Evolutionary conservation across 225 moss, liverwort and hornwort species (phyloP).

Genomic region (Takakia lepidozioides): DNA sequence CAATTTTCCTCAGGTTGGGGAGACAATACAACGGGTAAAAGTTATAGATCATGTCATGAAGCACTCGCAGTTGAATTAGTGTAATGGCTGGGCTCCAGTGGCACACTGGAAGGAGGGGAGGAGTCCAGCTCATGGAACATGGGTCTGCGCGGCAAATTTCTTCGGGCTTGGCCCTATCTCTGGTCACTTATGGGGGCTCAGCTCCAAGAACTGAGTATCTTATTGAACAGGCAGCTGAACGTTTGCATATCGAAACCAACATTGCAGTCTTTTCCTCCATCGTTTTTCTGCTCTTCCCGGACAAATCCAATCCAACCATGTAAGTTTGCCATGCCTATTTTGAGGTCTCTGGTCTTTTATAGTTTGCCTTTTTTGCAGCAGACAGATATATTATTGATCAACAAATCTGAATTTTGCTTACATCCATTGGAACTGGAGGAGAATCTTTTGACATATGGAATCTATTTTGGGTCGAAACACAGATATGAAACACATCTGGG

Average conservation of each 20-base stretch:
- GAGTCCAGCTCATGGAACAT: no score
- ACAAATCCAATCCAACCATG: conserved; percentile 16
- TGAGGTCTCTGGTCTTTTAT: no score
- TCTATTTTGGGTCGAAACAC: background rate
- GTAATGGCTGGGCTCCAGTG: no score
- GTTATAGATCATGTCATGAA: no score
- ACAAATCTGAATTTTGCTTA: no score
- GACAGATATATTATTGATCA: no score
- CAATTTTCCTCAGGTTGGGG: no score
- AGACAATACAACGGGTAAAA: no score
- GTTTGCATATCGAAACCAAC: conserved; percentile 41
- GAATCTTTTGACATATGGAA: background rate
- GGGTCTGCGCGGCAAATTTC: conserved; percentile 24
- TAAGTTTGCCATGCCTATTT: background rate
- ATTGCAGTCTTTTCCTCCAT: conserved; percentile 42
- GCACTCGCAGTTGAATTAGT: no score
- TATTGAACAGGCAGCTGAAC: conserved; percentile 38
- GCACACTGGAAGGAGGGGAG: no score
- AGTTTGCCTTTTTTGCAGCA: no score
- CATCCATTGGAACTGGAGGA: background rate
- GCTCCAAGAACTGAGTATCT: conserved; percentile 57
- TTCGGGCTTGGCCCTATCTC: conserved; percentile 41
- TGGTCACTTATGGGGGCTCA: conserved; percentile 60
- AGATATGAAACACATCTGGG: no score
- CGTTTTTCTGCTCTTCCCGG: conserved; percentile 43